Evolutionary conservation across 768 basidiomycete genomes (phyloP).

Genomic region (Arthromyces matolae): DNA sequence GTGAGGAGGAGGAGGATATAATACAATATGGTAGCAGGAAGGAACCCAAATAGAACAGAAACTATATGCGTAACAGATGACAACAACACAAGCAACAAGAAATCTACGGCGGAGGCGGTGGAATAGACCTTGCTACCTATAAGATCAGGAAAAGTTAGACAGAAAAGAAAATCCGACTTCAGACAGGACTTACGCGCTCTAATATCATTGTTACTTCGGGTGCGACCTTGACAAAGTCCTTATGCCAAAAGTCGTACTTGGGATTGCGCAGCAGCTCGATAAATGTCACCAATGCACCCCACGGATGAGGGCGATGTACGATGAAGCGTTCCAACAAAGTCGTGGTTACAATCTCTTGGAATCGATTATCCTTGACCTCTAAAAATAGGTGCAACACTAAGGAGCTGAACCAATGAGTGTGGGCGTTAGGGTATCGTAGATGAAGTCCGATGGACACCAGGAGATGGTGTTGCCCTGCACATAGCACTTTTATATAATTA

Average conservation of each 20-base stretch:
- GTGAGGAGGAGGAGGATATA: constrained; percentile 68
- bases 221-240: constrained; percentile 78
- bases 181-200: constrained; percentile 76
- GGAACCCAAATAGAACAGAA: constrained; percentile 61
- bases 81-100: constrained; percentile 59
- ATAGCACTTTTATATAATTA: neutral
- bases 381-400: constrained; percentile 84
- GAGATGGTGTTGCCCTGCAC: constrained; percentile 88
- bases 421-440: constrained; percentile 95
- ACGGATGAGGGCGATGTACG: constrained; percentile 93
- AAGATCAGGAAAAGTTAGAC: constrained; percentile 1
- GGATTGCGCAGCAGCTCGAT: constrained; percentile 89
- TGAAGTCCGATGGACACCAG: constrained; percentile 92
- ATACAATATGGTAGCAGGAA: constrained; percentile 71
- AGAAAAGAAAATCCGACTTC: constrained; percentile 7
- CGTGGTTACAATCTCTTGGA: constrained; percentile 81
- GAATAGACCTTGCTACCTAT: constrained; percentile 75
- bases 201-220: constrained; percentile 84
- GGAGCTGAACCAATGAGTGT: constrained; percentile 97
- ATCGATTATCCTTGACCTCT: constrained; percentile 72
- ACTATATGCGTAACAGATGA: constrained; percentile 81
- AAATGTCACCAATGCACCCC: constrained; percentile 92
- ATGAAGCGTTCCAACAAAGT: constrained; percentile 93
- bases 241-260: constrained; percentile 90
- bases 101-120: constrained; percentile 67